Evolutionary conservation across 2,329 filamentous ascomycete species (phyloP).

Genomic region (Ascochyta viciae-villosae): DNA sequence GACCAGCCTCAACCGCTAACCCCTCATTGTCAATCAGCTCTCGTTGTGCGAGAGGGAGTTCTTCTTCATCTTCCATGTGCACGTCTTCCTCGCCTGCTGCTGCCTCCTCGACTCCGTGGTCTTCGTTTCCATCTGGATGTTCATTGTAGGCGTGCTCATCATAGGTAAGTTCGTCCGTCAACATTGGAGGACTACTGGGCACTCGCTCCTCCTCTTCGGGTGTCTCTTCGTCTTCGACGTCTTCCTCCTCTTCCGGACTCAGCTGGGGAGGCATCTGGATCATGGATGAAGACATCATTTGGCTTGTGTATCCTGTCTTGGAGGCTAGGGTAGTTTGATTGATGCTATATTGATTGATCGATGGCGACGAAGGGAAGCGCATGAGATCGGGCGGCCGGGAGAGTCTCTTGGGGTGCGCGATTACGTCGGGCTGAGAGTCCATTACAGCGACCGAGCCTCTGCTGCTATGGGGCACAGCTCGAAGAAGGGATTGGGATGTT

Average conservation of each 20-base stretch:
- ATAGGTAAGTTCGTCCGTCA: conserved; percentile 28
- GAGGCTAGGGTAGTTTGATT: conserved; percentile 43
- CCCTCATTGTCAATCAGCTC: neutral
- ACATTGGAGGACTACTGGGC: conserved; percentile 47
- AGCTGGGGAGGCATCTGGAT: conserved; percentile 38
- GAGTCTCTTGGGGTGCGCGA: conserved; percentile 33
- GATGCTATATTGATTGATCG: conserved; percentile 45
- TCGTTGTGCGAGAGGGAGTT: neutral
- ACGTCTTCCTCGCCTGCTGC: conserved; percentile 34
- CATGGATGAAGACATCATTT: conserved; percentile 41
- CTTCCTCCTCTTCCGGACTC: conserved; percentile 21
- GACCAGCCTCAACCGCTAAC: neutral
- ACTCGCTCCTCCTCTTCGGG: conserved; percentile 39
- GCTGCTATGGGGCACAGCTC: conserved; percentile 31
- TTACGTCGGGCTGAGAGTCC: conserved; percentile 53
- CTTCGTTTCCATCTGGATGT: conserved; percentile 20
- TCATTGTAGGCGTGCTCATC: conserved; percentile 39
- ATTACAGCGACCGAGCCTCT: conserved; percentile 52
- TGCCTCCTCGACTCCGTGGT: conserved; percentile 27
- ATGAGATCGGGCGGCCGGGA: conserved; percentile 34
- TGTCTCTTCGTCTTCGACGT: conserved; percentile 15
- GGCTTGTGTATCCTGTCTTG: conserved; percentile 41
- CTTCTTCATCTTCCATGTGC: conserved; percentile 22
- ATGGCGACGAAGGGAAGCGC: conserved; percentile 48
- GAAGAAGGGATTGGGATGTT: conserved; percentile 26